Conservation (phyloP, 139 green algal species). For the Medakamo hakoo region DNA sequence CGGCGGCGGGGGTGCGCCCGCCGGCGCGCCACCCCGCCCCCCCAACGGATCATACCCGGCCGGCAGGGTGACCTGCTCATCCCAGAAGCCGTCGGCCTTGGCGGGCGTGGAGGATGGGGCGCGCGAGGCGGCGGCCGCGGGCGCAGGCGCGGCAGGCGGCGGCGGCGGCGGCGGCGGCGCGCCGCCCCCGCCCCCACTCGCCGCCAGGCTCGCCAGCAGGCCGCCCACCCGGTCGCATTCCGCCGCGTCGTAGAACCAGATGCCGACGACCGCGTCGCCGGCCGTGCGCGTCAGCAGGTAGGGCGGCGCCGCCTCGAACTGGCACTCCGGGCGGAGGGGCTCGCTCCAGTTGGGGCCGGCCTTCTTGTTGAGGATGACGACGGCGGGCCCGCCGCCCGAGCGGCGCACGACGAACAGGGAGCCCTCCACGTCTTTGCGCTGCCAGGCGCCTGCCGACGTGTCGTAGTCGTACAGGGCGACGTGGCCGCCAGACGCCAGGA, state of each 20-base stretch:
- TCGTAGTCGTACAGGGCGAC: slow-evolving; percentile 70
- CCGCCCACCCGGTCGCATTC: slow-evolving; percentile 46
- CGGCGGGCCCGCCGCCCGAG: slow-evolving; percentile 36
- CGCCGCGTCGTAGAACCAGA: slow-evolving; percentile 79
- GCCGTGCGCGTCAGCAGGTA: slow-evolving; percentile 77
- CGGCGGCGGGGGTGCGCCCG: too few species aligned
- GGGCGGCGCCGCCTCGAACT: slow-evolving; percentile 55
- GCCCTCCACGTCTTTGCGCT: slow-evolving; percentile 76
- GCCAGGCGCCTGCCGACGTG: slow-evolving; percentile 38
- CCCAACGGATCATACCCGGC: background rate
- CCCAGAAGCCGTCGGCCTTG: background rate
- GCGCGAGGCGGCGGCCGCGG: too few species aligned
- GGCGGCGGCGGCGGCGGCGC: too few species aligned
- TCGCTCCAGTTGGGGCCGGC: slow-evolving; percentile 62
- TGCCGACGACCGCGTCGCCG: slow-evolving; percentile 51
- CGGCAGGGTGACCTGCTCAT: background rate
- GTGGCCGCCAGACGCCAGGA: slow-evolving; percentile 45
- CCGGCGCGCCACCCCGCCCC: background rate
- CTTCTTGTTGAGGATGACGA: slow-evolving; percentile 80
- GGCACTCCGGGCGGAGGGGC: slow-evolving; percentile 39
- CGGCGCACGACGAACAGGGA: slow-evolving; percentile 77
- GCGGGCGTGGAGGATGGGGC: too few species aligned
- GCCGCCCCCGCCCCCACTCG: background rate
- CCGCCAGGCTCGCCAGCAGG: slow-evolving; percentile 39
- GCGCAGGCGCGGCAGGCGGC: background rate